phyloP scores from a whole-genome alignment of 2,329 filamentous ascomycete species.

The Ascochyta rabiei region DNA sequence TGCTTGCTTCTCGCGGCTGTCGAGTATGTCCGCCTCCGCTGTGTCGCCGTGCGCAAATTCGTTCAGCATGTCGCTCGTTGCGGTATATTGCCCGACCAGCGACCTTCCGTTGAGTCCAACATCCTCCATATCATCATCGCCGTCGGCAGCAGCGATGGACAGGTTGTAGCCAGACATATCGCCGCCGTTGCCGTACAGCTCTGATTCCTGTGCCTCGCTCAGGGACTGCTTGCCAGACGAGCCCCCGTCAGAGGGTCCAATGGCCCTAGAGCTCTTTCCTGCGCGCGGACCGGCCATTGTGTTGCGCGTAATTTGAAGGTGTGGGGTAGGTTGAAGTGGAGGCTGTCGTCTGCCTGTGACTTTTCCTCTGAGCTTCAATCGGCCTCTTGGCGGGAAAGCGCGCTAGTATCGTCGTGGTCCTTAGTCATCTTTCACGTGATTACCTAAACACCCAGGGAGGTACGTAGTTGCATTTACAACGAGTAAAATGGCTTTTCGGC shows the following conservation, averaged over 20 bases:
- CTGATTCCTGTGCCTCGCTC: conserved; percentile 85
- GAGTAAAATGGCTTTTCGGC: background rate
- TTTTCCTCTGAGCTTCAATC: conserved; percentile 15
- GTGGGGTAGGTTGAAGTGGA: conserved; percentile 10
- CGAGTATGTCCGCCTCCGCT: conserved; percentile 88
- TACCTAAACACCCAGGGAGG: too few species aligned
- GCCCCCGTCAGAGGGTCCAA: conserved; percentile 79
- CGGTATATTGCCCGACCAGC: conserved; percentile 94
- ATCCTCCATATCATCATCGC: conserved; percentile 79
- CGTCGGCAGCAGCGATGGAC: conserved; percentile 80
- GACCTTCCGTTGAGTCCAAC: conserved; percentile 69
- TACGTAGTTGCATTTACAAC: background rate
- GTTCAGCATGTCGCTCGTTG: conserved; percentile 87
- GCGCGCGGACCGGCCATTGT: conserved; percentile 44
- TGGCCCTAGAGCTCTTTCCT: conserved; percentile 77
- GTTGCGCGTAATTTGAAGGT: conserved; percentile 30
- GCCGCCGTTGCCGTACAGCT: conserved; percentile 76
- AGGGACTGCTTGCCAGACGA: conserved; percentile 88
- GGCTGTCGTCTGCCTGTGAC: conserved; percentile 4
- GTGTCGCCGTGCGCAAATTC: conserved; percentile 90
- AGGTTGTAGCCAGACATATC: conserved; percentile 90
- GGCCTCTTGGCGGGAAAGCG: conserved; percentile 15
- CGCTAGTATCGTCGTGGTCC: conserved; percentile 9
- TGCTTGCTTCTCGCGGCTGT: conserved; percentile 85
- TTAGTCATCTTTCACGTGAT: conserved; percentile 5